Base-by-base conservation (phyloP, 2,329 filamentous ascomycete species). In the Cercospora berteroae region DNA sequence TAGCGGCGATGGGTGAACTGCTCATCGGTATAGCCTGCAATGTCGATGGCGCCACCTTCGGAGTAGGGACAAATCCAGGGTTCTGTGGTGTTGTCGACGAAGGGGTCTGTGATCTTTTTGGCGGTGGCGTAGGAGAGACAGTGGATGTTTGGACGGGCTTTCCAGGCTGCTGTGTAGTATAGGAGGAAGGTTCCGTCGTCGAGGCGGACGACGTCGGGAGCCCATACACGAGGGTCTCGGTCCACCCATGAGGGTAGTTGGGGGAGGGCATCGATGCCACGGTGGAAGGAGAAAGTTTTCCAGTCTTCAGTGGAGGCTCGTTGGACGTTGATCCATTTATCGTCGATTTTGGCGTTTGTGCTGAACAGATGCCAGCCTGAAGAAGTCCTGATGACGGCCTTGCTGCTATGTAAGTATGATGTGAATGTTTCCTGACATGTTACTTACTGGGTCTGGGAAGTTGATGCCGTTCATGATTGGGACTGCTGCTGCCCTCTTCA, bases 151-250 rank as follows among this genome's bases (percentile, higher is more conserved):
- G 71, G 68, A 27, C 70, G 62, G 16, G 67, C 20, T 16, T 67
- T 71, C 7, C 71, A 69, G 8, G 74, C 72, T 10, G 76, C 77
- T 16, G 70, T 72, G 71, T 79, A 79, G 71, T 79, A 79, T 65
- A 79, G 67, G n/a, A 79, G 63, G 66, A 69, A 79, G 18, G 73
- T 73, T 39, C 73, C 72, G 33, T 78, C 74, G 10, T 69, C 61
- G 10, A 75, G 70, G 69, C 73, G 44, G 86, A 77, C 65, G 6
- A 90, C 85, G 72, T 89, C 87, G 6, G 88, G 88, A 0, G 88
- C 88, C 87, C 87, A 90, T 31, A 84, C 85, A 63, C 86, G 82
- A 4, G 76, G 75, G 2, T 82, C 82, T 1, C 67, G 20, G 18
- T 74, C 68, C 16, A 77, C 84, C 87, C 88, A 90, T 7, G 79